phyloP scores from a whole-genome alignment of 2,329 filamentous ascomycete genomes.

The Saccharata proteae region DNA sequence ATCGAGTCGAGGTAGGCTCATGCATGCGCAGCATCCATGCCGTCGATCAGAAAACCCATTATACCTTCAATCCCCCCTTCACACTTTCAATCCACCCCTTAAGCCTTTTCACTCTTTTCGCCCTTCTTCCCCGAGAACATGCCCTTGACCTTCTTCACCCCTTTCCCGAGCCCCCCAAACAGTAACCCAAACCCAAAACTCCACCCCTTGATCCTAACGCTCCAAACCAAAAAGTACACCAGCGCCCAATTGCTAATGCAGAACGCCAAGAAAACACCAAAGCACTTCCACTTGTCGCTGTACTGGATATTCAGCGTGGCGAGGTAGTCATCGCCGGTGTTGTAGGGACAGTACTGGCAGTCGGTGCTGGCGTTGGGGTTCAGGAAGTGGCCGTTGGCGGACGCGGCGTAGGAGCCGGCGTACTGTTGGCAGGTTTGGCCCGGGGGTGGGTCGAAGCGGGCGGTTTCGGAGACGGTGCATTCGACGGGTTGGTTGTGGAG shows the following conservation, averaged over 20 bases:
- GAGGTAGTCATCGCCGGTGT: constrained; percentile 55
- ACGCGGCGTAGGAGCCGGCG: constrained; percentile 45
- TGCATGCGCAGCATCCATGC: too few relatives aligned
- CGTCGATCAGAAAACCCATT: too few relatives aligned
- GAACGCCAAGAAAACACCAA: constrained; percentile 63
- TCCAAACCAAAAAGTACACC: constrained; percentile 69
- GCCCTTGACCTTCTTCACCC: constrained; percentile 1
- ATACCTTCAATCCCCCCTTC: too few relatives aligned
- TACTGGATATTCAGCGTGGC: constrained; percentile 41
- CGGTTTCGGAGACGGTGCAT: constrained; percentile 43
- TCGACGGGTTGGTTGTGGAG: constrained; percentile 37
- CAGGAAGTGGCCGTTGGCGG: constrained; percentile 49
- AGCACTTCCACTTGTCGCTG: constrained; percentile 57
- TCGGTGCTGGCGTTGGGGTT: constrained; percentile 45
- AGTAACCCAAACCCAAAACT: constrained; percentile 53
- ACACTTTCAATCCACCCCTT: too few relatives aligned
- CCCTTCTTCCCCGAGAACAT: constrained; percentile 1
- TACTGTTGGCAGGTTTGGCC: constrained; percentile 54
- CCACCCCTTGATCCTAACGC: constrained; percentile 58
- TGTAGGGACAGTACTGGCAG: constrained; percentile 62
- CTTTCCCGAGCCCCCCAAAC: constrained; percentile 37
- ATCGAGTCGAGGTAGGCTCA: too few relatives aligned
- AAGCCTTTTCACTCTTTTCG: not conserved
- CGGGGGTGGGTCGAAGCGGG: constrained; percentile 52
- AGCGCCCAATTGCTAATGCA: constrained; percentile 58